Evolutionary conservation across 2,329 filamentous ascomycete species (phyloP).

Genomic region (Phialophora verrucosa): DNA sequence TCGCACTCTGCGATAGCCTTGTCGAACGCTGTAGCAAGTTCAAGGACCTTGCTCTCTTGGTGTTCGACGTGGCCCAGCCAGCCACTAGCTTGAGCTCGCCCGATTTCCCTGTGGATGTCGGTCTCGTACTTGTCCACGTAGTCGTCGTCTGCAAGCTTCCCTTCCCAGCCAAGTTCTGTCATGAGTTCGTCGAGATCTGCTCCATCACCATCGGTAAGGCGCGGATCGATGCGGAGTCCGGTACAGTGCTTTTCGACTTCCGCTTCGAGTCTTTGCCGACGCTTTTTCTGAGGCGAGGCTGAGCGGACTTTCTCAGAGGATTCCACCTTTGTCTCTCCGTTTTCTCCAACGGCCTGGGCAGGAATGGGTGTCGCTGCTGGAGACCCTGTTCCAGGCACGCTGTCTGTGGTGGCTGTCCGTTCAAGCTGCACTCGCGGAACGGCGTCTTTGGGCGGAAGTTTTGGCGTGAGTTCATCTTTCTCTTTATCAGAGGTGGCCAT

Average conservation of each 20-base stretch:
- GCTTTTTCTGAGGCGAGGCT: slow-evolving; percentile 55
- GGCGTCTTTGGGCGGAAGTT: slow-evolving; percentile 41
- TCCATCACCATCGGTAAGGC: slow-evolving; percentile 75
- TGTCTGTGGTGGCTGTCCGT: slow-evolving; percentile 43
- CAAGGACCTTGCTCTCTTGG: slow-evolving; percentile 86
- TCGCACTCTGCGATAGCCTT: slow-evolving; percentile 93
- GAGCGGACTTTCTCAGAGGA: slow-evolving; percentile 44
- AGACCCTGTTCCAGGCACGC: slow-evolving; percentile 34
- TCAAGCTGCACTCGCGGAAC: slow-evolving; percentile 50
- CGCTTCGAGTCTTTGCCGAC: slow-evolving; percentile 68
- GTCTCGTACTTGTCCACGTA: slow-evolving; percentile 80
- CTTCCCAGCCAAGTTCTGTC: slow-evolving; percentile 88
- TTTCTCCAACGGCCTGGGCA: slow-evolving; percentile 37
- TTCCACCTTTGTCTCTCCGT: slow-evolving; percentile 46
- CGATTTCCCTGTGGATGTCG: slow-evolving; percentile 85
- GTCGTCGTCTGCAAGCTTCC: slow-evolving; percentile 73
- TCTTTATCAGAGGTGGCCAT: slow-evolving; percentile 44
- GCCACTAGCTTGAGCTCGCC: slow-evolving; percentile 87
- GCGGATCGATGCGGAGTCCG: slow-evolving; percentile 76
- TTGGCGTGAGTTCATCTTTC: slow-evolving; percentile 36
- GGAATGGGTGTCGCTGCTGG: slow-evolving; percentile 18
- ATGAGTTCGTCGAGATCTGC: slow-evolving; percentile 82
- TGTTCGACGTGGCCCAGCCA: slow-evolving; percentile 85
- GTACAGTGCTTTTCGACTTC: slow-evolving; percentile 81
- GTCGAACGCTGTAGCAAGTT: slow-evolving; percentile 85